A percentile compares a stretch with the other conserved stretches of the same genome.
Evolutionary conservation across 805 yeast species (phyloP).

Genomic region (Wickerhamomyces bovis): DNA sequence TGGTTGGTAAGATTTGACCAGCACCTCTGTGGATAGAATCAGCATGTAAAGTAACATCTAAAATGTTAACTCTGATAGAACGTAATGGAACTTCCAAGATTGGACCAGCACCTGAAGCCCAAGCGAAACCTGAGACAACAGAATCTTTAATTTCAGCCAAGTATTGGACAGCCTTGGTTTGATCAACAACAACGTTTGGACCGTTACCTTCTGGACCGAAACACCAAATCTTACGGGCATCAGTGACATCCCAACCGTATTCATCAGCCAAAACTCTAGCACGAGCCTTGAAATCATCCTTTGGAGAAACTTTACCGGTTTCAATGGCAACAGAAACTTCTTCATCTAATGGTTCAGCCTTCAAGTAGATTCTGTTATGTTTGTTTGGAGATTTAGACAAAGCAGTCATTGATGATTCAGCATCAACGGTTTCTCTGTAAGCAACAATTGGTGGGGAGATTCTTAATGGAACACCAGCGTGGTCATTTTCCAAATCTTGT

Average conservation of each 20-base stretch:
- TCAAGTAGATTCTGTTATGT: constrained; percentile 99
- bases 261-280: constrained; percentile 99
- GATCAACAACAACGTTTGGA: constrained; percentile 98
- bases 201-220: constrained; percentile 99
- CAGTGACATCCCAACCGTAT: constrained; percentile 99
- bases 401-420: constrained; percentile 92
- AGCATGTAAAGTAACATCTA: constrained; percentile 98
- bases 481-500: constrained; percentile 93
- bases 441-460: constrained; percentile 97
- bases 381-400: constrained; percentile 99
- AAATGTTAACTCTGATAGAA: constrained; percentile 94
- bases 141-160: constrained; percentile 98
- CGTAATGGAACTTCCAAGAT: constrained; percentile 94
- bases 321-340: constrained; percentile 91
- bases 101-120: constrained; percentile 99
- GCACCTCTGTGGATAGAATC: constrained; percentile 99
- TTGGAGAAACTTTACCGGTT: constrained; percentile 84
- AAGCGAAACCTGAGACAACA: constrained; percentile 99
- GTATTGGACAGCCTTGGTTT: constrained; percentile 99
- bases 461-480: constrained; percentile 98
- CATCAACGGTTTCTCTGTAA: constrained; percentile 97
- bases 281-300: constrained; percentile 98
- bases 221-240: constrained; percentile 99
- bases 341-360: constrained; percentile 94
- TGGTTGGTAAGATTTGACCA: constrained; percentile 99